A percentile compares a stretch with the other conserved stretches of the same genome.
Evolutionary conservation across 306 rosid genomes (phyloP).

Genomic region (Spatholobus suberectus): DNA sequence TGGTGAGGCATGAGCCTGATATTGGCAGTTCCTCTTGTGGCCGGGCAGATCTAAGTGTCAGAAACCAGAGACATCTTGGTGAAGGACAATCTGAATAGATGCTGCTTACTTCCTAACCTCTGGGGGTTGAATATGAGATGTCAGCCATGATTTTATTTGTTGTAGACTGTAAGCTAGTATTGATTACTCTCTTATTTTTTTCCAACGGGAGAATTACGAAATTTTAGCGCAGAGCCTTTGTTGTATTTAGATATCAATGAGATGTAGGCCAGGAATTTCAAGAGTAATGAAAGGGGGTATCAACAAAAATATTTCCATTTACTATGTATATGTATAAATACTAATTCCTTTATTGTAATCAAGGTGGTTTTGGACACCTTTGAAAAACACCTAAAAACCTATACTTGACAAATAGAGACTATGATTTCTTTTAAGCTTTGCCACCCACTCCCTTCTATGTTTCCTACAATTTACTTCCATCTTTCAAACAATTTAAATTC

Average conservation of each 20-base stretch:
- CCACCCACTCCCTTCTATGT: no score
- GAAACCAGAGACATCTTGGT: conserved; percentile 10
- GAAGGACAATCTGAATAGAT: conserved; percentile 19
- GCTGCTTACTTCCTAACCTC: conserved; percentile 21
- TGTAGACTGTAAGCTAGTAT: conserved; percentile 38
- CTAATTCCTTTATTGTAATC: no score
- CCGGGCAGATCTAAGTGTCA: conserved; percentile 24
- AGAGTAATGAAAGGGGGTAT: neutral
- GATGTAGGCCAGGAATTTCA: conserved; percentile 33
- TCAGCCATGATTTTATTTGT: conserved; percentile 26
- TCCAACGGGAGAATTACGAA: conserved; percentile 35
- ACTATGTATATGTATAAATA: no score
- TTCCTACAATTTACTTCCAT: no score
- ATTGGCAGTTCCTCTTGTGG: conserved; percentile 6
- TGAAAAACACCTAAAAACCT: no score
- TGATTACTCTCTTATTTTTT: conserved; percentile 18
- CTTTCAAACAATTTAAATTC: no score
- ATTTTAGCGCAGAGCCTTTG: conserved; percentile 28
- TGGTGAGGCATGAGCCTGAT: conserved; percentile 41
- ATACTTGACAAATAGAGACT: no score
- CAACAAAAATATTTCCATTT: neutral
- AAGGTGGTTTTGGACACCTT: no score
- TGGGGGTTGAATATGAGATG: conserved; percentile 16
- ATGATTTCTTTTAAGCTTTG: no score
- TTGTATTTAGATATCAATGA: conserved; percentile 49